Evolutionary conservation across 768 basidiomycete genomes (phyloP), one percentile per base, ranked within the genome.

Genomic region (Leccinum disarticulatum): DNA sequence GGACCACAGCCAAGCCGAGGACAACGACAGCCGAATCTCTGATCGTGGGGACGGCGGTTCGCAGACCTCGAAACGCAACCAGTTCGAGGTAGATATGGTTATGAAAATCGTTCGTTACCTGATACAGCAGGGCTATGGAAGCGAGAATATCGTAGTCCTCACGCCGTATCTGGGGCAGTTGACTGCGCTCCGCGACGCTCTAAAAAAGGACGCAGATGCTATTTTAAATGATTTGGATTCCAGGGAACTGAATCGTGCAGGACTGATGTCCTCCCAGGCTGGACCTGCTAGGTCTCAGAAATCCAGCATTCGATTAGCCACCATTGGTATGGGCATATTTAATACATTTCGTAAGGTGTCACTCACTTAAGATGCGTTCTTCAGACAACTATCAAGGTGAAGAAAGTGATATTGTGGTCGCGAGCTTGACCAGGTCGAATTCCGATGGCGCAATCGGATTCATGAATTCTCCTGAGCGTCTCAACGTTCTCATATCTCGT

Each of bases 331-430:
- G 76, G 60, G 25, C 27, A 17, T 0, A 28, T 25, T 38, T 25
- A 14, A 4, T 49, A 14, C 3, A 5, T 52, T 19, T 17, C n/a
- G 48, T 9, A n/a, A 4, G 1, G 43, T 3, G 1, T 9, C 22
- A n/a, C 6, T 61, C 35, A 64, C 3, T 19, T 3, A 25, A 41
- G 22, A 33, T 30, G 17, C 13, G 6, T 25, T 30, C 22, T 27
- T 1, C 47, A 88, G 88, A 90, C 64, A 90, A 90, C 64, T 90
- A 88, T 61, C 88, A 90, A 66, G 88, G 88, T 3, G 88, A 90
- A 67, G 87, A 90, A 69, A 84, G 84, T 35, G 81, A 89, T 52
- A 84, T 90, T 52, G 84, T 90, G 27, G 73, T 90, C 35, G 77
- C 79, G 6, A 83, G 81, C 11, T 69, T 90, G 33, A 87, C 85